phyloP scores from a whole-genome alignment of 306 rosid genomes.

The Oxytropis ochrocephala region DNA sequence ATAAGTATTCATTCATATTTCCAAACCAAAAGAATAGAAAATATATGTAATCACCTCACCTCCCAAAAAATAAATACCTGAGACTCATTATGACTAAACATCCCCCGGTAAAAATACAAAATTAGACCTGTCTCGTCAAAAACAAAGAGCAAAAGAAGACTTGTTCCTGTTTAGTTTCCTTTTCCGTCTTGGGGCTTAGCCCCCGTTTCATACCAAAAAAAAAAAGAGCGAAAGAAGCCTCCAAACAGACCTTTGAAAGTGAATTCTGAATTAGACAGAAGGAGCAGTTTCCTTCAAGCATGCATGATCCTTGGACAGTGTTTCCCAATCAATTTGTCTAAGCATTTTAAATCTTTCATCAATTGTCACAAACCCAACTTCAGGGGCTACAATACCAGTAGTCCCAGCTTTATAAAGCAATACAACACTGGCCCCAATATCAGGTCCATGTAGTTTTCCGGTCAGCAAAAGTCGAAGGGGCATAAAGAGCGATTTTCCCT shows the following conservation, averaged over 20 bases:
- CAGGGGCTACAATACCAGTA: constrained; percentile 43
- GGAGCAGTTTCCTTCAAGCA: constrained; percentile 35
- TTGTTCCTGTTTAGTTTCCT: too few relatives aligned
- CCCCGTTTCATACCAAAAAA: too few relatives aligned
- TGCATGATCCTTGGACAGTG: constrained; percentile 42
- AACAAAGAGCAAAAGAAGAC: too few relatives aligned
- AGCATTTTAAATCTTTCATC: constrained; percentile 56
- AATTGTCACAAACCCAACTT: constrained; percentile 52
- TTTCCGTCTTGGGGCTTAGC: too few relatives aligned
- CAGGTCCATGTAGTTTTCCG: constrained; percentile 93
- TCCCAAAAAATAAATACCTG: background rate
- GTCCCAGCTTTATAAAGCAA: constrained; percentile 65
- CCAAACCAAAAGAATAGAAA: background rate
- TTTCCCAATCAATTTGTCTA: constrained; percentile 65
- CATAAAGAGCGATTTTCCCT: constrained; percentile 97
- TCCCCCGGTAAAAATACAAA: background rate
- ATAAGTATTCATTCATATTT: background rate
- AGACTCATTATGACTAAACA: background rate
- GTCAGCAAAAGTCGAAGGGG: constrained; percentile 85
- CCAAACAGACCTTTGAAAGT: constrained; percentile 10
- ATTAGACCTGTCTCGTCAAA: background rate
- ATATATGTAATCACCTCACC: background rate
- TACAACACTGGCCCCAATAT: constrained; percentile 57
- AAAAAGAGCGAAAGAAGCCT: background rate
- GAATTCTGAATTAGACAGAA: constrained; percentile 31